Conservation (phyloP, 345 rosid species). For the Microthlaspi erraticum region DNA sequence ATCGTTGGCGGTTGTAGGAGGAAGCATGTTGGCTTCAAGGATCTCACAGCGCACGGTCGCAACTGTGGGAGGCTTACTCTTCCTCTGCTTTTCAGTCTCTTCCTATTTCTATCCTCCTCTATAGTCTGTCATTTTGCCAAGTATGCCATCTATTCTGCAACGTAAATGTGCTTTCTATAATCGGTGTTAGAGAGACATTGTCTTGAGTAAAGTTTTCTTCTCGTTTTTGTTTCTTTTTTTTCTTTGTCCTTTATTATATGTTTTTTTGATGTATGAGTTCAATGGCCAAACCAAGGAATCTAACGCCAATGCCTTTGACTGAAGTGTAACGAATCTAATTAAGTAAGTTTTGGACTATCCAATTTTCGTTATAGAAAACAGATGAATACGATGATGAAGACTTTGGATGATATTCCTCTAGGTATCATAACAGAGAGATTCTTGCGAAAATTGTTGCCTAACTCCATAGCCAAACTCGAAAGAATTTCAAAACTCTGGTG, state of each 20-base stretch:
- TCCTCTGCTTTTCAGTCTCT: conserved; percentile 87
- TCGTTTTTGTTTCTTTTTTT: not conserved
- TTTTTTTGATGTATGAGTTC: not conserved
- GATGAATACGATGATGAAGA: too few species aligned
- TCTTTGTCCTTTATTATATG: not conserved
- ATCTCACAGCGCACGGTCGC: conserved; percentile 97
- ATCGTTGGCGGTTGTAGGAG: conserved; percentile 94
- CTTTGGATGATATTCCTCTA: too few species aligned
- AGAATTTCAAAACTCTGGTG: too few species aligned
- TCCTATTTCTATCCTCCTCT: conserved; percentile 98
- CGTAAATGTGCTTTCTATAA: conserved; percentile 17
- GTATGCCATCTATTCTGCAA: not conserved
- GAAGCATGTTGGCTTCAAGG: conserved; percentile 96
- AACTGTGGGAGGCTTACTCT: conserved; percentile 87
- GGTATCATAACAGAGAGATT: too few species aligned
- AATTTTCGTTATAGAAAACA: too few species aligned
- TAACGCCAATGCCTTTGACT: conserved; percentile 10
- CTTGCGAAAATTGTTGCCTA: too few species aligned
- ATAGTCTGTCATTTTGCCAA: conserved; percentile 27
- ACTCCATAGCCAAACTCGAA: too few species aligned
- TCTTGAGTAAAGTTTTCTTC: not conserved
- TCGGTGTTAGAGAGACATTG: conserved; percentile 19
- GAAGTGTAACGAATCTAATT: conserved; percentile 12
- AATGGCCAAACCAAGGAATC: conserved; percentile 22
- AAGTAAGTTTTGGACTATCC: not conserved